A percentile compares a stretch with the other conserved stretches of the same genome.
Conservation (phyloP, 2,329 filamentous ascomycete genomes). For the Cercospora brassicicola region DNA sequence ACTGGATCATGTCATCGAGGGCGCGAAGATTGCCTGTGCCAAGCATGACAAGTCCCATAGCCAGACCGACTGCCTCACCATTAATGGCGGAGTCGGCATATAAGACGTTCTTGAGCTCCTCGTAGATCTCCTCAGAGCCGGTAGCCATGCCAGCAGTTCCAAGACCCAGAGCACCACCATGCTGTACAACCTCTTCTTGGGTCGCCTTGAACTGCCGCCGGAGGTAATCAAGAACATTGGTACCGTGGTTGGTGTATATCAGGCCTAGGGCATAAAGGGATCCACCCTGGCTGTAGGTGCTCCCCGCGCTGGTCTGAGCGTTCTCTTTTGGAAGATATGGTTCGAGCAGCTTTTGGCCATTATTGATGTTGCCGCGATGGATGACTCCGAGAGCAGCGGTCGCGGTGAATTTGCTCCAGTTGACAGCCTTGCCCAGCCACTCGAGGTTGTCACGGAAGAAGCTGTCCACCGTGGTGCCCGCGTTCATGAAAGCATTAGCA, state of each 20-base stretch:
- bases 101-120: slow-evolving; percentile 83
- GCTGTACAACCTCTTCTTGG: slow-evolving; percentile 90
- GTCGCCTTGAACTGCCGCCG: slow-evolving; percentile 72
- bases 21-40: slow-evolving; percentile 95
- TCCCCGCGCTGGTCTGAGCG: slow-evolving; percentile 69
- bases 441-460: slow-evolving; percentile 98
- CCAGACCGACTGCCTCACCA: slow-evolving; percentile 89
- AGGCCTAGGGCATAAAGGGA: slow-evolving; percentile 93
- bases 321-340: slow-evolving; percentile 85
- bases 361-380: slow-evolving; percentile 89
- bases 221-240: slow-evolving; percentile 80
- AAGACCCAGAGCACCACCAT: slow-evolving; percentile 90
- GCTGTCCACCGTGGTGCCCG: slow-evolving; percentile 94
- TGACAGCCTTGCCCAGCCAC: slow-evolving; percentile 96
- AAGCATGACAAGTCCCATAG: slow-evolving; percentile 98
- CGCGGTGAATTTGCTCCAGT: slow-evolving; percentile 99
- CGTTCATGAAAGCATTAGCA: slow-evolving; percentile 98
- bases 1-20: slow-evolving; percentile 94
- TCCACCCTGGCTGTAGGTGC: slow-evolving; percentile 92
- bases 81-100: slow-evolving; percentile 95
- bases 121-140: slow-evolving; percentile 84
- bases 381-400: slow-evolving; percentile 96
- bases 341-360: slow-evolving; percentile 88
- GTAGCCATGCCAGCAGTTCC: slow-evolving; percentile 98
- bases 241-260: slow-evolving; percentile 96